Percentiles rank a stretch among this genome's conserved stretches.
Evolutionary conservation across 208 protist genomes (phyloP).

Genomic region (Leishmania braziliensis): DNA sequence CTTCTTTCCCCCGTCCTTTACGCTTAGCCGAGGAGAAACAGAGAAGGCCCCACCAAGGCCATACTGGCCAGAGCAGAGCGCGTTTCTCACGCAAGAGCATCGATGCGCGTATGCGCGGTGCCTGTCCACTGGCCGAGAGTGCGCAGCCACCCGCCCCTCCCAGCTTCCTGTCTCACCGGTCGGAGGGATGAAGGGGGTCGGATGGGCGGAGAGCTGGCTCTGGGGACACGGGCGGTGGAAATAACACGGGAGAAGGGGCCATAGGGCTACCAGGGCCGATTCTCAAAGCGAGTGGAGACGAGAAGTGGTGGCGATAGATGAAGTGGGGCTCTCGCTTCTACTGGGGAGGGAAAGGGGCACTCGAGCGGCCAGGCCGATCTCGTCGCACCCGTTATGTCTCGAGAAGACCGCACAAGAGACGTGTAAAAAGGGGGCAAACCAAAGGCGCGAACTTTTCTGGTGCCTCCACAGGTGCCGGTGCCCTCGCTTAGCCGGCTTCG

Average conservation of each 20-base stretch:
- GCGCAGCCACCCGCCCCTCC: not conserved
- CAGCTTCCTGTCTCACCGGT: not conserved
- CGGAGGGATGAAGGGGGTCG: not conserved
- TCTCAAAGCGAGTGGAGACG: not conserved
- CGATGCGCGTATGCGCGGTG: not conserved
- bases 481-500: too few relatives aligned
- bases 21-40: too few relatives aligned
- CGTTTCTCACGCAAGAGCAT: not conserved
- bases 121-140: not conserved
- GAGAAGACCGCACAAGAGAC: not conserved
- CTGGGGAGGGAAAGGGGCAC: not conserved
- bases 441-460: too few relatives aligned
- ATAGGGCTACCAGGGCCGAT: not conserved
- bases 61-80: not conserved
- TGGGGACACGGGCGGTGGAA: not conserved
- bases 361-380: not conserved
- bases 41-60: too few relatives aligned
- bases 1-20: too few relatives aligned
- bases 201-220: not conserved
- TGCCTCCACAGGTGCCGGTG: too few relatives aligned
- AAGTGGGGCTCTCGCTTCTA: not conserved
- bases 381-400: not conserved
- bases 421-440: not conserved
- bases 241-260: not conserved
- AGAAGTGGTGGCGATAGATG: not conserved